phyloP scores from a whole-genome alignment of 202 grass and related monocot genomes.

The Hordeum pubiflorum region DNA sequence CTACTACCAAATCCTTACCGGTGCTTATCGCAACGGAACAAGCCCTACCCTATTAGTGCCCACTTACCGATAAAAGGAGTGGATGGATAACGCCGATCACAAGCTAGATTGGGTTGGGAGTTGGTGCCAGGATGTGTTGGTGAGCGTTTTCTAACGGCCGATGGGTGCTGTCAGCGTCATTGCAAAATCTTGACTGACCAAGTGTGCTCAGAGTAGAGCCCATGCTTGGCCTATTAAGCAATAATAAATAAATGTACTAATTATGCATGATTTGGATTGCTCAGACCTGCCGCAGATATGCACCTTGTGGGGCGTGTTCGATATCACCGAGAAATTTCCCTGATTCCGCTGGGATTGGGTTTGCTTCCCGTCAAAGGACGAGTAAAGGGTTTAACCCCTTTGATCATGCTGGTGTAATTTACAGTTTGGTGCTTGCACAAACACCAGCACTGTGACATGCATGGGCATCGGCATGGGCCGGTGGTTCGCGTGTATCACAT shows the following conservation, averaged over 20 bases:
- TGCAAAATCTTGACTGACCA: neutral
- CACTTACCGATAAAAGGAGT: neutral
- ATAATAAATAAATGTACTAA: neutral
- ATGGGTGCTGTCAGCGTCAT: neutral
- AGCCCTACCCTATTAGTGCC: neutral
- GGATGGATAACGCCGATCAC: neutral
- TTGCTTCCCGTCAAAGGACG: neutral
- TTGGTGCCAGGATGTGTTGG: neutral
- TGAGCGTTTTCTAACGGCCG: neutral
- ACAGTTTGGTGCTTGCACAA: neutral
- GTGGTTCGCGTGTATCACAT: neutral
- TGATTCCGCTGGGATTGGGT: neutral
- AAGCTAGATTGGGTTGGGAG: neutral
- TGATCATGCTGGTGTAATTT: neutral
- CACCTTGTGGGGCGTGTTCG: neutral
- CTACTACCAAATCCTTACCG: neutral
- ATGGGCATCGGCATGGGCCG: neutral
- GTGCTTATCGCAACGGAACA: neutral
- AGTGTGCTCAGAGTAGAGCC: neutral
- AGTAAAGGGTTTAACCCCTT: neutral
- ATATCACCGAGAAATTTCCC: neutral
- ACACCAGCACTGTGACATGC: neutral
- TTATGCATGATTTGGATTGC: neutral
- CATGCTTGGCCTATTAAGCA: neutral
- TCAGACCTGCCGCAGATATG: neutral